Percentiles rank a stretch among this genome's conserved stretches.
These are phyloP conservation scores for Nadsonia commutata DNA, from an alignment of 1,139 yeast species.

Conservation along the genomic window DNA sequence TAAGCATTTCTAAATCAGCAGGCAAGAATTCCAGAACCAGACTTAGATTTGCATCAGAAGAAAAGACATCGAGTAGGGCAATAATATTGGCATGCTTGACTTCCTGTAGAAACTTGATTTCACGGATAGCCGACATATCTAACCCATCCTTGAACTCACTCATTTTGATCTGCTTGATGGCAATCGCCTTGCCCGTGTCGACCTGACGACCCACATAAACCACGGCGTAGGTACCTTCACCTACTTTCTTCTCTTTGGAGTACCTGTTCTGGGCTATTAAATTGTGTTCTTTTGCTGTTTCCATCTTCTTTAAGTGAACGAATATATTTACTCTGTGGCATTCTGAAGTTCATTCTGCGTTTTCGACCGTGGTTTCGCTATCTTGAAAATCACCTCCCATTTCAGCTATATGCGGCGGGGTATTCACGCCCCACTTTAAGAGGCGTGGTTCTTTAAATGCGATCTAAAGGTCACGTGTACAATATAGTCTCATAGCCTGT, in stretches of 20 bases:
- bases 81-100: constrained; percentile 71
- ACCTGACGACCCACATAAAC: constrained; percentile 60
- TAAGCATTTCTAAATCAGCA: constrained; percentile 77
- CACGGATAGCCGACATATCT: constrained; percentile 95
- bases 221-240: constrained; percentile 98
- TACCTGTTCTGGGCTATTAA: constrained; percentile 8
- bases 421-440: no score
- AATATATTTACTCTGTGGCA: no score
- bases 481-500: no score
- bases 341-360: no score
- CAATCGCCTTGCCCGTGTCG: constrained; percentile 48
- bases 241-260: constrained; percentile 55
- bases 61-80: constrained; percentile 75
- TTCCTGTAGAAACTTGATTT: constrained; percentile 86
- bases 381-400: no score
- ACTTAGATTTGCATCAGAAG: constrained; percentile 56
- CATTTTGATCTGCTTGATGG: constrained; percentile 85
- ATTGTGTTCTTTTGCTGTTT: neutral
- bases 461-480: no score
- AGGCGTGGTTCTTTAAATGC: no score
- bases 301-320: no score
- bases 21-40: constrained; percentile 85
- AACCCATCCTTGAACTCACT: constrained; percentile 91
- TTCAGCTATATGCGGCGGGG: no score
- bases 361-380: no score